These are phyloP conservation scores for Malus orientalis DNA, from an alignment of 306 rosid species.

Conservation along the genomic window DNA sequence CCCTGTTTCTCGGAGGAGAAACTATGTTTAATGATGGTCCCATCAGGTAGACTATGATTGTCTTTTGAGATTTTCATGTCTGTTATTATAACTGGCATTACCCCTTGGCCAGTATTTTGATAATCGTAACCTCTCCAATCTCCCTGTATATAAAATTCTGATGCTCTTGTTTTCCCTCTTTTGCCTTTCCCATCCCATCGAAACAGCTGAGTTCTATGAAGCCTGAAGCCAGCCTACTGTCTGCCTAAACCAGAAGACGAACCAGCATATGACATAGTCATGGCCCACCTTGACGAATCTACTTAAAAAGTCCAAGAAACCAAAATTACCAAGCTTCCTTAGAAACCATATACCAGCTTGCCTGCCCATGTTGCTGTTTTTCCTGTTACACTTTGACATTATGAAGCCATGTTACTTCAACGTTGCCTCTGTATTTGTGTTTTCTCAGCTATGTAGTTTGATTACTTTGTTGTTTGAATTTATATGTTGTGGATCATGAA, in stretches of 20 bases:
- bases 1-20: constrained; percentile 53
- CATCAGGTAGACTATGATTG: constrained; percentile 32
- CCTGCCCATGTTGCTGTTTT: constrained; percentile 39
- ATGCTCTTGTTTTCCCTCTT: constrained; percentile 87
- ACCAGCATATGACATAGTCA: constrained; percentile 90
- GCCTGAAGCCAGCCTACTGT: constrained; percentile 90
- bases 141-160: constrained; percentile 71
- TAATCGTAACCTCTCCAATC: constrained; percentile 67
- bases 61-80: constrained; percentile 24
- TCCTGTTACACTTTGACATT: constrained; percentile 42
- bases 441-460: constrained; percentile 21
- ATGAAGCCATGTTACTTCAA: constrained; percentile 42
- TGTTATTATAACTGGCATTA: constrained; percentile 28
- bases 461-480: constrained; percentile 31
- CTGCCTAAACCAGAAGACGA: constrained; percentile 96
- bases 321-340: constrained; percentile 84
- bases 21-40: constrained; percentile 34
- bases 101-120: constrained; percentile 38
- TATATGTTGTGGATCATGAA: constrained; percentile 19
- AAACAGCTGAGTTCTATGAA: constrained; percentile 97
- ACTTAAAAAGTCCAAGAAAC: constrained; percentile 78
- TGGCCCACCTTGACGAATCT: constrained; percentile 90
- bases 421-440: constrained; percentile 21
- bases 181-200: constrained; percentile 90
- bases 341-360: constrained; percentile 61